Conservation (phyloP, 2,329 filamentous ascomycete genomes). For the Aureobasidium pullulans region DNA sequence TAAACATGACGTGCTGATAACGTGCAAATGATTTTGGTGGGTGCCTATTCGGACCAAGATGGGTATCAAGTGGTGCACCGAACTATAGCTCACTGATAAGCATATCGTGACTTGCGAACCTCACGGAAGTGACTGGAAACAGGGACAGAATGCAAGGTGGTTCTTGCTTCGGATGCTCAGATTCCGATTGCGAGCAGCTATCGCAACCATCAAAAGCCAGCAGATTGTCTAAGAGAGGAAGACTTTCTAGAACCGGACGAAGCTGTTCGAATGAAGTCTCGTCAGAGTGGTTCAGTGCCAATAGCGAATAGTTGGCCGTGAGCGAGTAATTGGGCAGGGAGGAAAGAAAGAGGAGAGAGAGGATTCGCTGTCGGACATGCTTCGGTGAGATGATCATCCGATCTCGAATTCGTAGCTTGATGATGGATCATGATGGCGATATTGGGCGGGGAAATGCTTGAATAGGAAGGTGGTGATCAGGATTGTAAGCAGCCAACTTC, state of each 20-base stretch:
- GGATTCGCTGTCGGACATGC: neutral
- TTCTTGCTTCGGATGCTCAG: neutral
- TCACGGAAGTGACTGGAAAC: neutral
- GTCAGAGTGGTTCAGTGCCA: neutral
- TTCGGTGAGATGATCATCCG: neutral
- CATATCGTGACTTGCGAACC: neutral
- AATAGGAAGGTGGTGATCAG: neutral
- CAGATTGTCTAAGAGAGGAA: neutral
- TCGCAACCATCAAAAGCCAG: neutral
- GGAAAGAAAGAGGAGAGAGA: neutral
- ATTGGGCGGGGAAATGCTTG: neutral
- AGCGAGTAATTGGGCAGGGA: too few relatives aligned
- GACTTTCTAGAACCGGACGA: too few relatives aligned
- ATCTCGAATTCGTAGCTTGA: neutral
- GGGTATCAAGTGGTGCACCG: too few relatives aligned
- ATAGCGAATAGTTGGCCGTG: fast-evolving
- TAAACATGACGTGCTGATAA: slow-evolving; percentile 2
- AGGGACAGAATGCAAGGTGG: neutral
- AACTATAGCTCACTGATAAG: neutral
- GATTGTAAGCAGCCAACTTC: neutral
- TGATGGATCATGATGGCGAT: neutral
- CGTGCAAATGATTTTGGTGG: neutral
- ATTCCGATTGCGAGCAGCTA: neutral
- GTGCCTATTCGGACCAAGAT: neutral
- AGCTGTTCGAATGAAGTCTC: neutral